Evolutionary conservation across 805 yeast species (phyloP), one percentile per base, ranked within the genome.

Genomic region (Clavispora phyllophila): DNA sequence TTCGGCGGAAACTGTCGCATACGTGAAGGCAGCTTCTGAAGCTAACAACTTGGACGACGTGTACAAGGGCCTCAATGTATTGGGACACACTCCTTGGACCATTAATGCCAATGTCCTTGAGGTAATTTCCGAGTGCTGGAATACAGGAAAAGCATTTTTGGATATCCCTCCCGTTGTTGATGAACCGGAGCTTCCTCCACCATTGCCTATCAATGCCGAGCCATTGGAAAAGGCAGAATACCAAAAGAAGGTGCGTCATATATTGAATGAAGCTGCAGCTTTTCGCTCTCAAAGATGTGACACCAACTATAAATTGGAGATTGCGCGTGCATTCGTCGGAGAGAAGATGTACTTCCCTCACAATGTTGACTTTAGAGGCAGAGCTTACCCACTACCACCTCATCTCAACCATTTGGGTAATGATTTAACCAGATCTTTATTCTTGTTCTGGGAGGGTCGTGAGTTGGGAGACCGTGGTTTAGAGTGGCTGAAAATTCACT

Each of bases 271-370:
- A 34, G 81, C 81, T 46, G 78, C 85, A 9, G 70, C 83, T 18
- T 72, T 76, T 48, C 80, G 93, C 62, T 90, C 98, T 0, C 85
- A 83, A 60, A 79, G 99, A 62, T 93, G 99, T 68, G 97, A 90
- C 63, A 74, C 87, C 48, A 91, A 93, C 61, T 93, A 93, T 62
- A 93, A 88, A 61, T 66, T 93, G 40, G 99, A 93, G 62, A 88
- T 93, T 58, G 98, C 99, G 0, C 76, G 98, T 50, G 96, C 96
- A 0, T 84, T 63, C 65, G 84, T 75, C 44, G 95, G 95, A 19
- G 93, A 85, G 63, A 66, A 65, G 49, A 76, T 85, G 53, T 84
- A 75, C 57, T 85, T 85, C 68, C 93, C 95, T 8, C 91, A 86
- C 57, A 84, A 84, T 48, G 65, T 85, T 43, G 95, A 85, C 61